Percentiles rank a stretch among this genome's conserved stretches.
phyloP scores from a whole-genome alignment of 768 basidiomycete genomes.

The Boletellus sp. region DNA sequence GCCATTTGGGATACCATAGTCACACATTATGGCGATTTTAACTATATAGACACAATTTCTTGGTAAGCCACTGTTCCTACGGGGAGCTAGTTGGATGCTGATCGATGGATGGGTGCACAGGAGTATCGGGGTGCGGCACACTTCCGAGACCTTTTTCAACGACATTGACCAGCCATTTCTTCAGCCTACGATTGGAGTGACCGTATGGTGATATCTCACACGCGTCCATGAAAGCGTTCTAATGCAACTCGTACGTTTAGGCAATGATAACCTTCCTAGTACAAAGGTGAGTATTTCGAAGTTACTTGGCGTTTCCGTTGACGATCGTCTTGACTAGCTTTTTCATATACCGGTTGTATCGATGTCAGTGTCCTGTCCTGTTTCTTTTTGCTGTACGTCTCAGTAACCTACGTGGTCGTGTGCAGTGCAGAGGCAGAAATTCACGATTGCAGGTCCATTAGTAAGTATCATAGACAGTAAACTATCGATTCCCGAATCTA shows the following conservation, averaged over 20 bases:
- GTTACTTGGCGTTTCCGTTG: not conserved
- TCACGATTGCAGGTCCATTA: slow-evolving; percentile 14
- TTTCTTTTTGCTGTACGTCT: not conserved
- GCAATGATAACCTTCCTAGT: slow-evolving; percentile 25
- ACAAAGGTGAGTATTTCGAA: slow-evolving; percentile 10
- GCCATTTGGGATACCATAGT: slow-evolving; percentile 26
- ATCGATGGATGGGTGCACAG: slow-evolving; percentile 3
- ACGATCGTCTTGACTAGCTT: slow-evolving; percentile 12
- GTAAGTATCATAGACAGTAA: slow-evolving; percentile 4
- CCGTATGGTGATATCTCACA: slow-evolving; percentile 8
- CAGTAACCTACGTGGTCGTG: not conserved
- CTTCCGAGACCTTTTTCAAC: not conserved
- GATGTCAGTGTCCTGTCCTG: slow-evolving; percentile 7
- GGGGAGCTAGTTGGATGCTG: not conserved
- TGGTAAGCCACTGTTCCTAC: slow-evolving; percentile 16
- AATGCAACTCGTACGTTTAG: slow-evolving; percentile 1
- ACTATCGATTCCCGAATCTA: not conserved
- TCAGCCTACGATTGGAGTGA: slow-evolving; percentile 20
- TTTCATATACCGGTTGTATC: slow-evolving; percentile 26
- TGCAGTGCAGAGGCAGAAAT: slow-evolving; percentile 13
- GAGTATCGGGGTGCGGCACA: slow-evolving; percentile 22
- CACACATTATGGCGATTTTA: slow-evolving; percentile 15
- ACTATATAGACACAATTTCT: slow-evolving; percentile 12
- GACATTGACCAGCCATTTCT: not conserved
- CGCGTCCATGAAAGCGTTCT: not conserved